Evolutionary conservation across 306 rosid genomes (phyloP), one percentile per base, ranked within the genome.

Genomic region (Castanopsis chinensis): DNA sequence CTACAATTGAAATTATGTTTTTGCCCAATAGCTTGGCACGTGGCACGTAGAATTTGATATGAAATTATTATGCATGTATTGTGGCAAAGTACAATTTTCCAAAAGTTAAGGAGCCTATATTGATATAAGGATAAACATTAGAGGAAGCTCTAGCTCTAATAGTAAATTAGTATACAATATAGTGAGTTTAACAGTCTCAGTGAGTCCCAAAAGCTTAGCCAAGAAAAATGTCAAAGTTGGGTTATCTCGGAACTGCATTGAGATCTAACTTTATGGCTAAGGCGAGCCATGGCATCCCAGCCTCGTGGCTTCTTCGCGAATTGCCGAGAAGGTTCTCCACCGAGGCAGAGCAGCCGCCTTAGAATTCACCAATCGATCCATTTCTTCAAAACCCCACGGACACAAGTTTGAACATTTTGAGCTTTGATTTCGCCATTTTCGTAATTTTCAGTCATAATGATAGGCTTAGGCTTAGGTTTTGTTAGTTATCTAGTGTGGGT

Each of bases 311-410:
- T 68, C 75, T 76, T 70, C 78, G 71, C 45, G 69, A 83, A 51
- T 69, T 82, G 32, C 41, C 63, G 54, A 79, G 91, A 49, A 73
- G 65, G 53, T 89, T 91, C 86, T 91, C 97, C 19, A 85, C 97
- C 60, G 92, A 86, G 63, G 79, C 89, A 3, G 76, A 80, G 64
- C 86, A 83, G 51, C 88, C 88, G 2, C 84, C 80, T 7, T 82
- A 49, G 70, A 82, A 76, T 69, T 52, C 93, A 49, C 52, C 69
- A 0, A 18, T 51, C 35, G 79, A 83, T 35, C 55, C 73, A 1
- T 87, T 90, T 73, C 67, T 85, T 5, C 71, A 57, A 70, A 68
- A 41, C 45, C 11, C 80, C 59, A 21, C 81, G 9, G 19, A n/a
- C 52, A 17, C 86, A 41, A 90, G 99, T 92, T 58, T 53, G 69